Percentiles rank a stretch among this genome's conserved stretches.
Evolutionary conservation across 306 rosid genomes (phyloP).

Genomic region (Gleditsia sinensis): DNA sequence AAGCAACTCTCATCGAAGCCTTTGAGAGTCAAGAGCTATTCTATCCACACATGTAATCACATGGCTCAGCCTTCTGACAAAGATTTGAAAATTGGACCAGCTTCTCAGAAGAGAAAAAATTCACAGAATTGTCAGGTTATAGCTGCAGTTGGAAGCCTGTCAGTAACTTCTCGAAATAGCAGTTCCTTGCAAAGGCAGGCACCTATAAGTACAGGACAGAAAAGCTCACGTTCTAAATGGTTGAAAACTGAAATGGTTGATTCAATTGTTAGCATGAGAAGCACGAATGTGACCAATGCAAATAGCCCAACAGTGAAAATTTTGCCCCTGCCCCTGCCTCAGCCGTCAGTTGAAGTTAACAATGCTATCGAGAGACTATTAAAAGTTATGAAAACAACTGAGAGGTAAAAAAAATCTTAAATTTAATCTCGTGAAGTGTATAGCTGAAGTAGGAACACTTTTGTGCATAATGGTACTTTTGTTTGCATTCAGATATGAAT

Average conservation of each 20-base stretch:
- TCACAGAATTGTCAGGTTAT: not conserved
- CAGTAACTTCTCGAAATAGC: conserved; percentile 19
- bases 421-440: not conserved
- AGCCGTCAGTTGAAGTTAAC: conserved; percentile 8
- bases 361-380: conserved; percentile 10
- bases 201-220: conserved; percentile 1
- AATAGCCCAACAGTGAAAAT: not conserved
- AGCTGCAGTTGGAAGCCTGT: conserved; percentile 11
- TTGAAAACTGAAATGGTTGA: conserved; percentile 20
- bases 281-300: conserved; percentile 7
- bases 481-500: conserved; percentile 33
- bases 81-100: conserved; percentile 15
- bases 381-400: conserved; percentile 31
- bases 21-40: conserved; percentile 1
- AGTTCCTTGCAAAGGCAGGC: conserved; percentile 19
- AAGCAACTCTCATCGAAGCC: not conserved
- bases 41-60: not conserved
- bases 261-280: not conserved
- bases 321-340: not conserved
- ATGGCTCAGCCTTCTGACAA: conserved; percentile 15
- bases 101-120: conserved; percentile 20
- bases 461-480: not conserved
- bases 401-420: conserved; percentile 27
- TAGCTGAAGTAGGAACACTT: not conserved
- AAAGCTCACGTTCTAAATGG: conserved; percentile 19